Base-by-base conservation (phyloP, 257 asterid genomes). In the Salvia hispanica region DNA sequence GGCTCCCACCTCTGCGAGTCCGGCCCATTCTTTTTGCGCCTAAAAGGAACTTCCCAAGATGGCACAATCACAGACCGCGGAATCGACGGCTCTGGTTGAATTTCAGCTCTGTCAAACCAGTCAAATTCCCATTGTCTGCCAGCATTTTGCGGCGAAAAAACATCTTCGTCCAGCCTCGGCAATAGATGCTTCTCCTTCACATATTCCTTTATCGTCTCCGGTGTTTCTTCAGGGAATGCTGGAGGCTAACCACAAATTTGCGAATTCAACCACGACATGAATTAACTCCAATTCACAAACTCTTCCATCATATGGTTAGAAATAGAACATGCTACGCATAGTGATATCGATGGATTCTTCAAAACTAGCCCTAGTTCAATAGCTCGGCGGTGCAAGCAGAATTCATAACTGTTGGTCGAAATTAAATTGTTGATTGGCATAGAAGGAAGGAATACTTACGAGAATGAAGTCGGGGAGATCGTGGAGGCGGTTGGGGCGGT, bases 121-220 rank as follows among this genome's bases (percentile, higher is more conserved):
- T 93, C 97, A 59, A 90, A 93, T 8, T 93, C 99, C 99, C 99
- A 93, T 64, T 93, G 99, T 74, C 82, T 88, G 59, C 99, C 99
- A 58, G 85, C 84, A 70, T 80, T 88, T 74, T 90, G 88, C 0
- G 95, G 91, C 46, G 88, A 79, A 77, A 93, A 88, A 62, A 83
- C 82, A 69, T 90, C 85, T 67, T 88, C 79, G 50, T 93, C 99
- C 86, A 93, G 76, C 76, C 91, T 82, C 45, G 97, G 99, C 9
- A 71, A 47, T 56, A 93, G 82, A 72, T 90, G 84, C 64, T 80
- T 91, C 55, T 86, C 91, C 76, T 87, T 76, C 37, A 93, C 78
- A 62, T 76, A 79, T 37, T 84, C 84, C 73, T 76, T 75, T 51
- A 93, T 77, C 48, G 95, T 78, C 66, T 93, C 95, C 9, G 95